phyloP scores from a whole-genome alignment of 768 basidiomycete genomes.

The Boletus pseudopeckii region DNA sequence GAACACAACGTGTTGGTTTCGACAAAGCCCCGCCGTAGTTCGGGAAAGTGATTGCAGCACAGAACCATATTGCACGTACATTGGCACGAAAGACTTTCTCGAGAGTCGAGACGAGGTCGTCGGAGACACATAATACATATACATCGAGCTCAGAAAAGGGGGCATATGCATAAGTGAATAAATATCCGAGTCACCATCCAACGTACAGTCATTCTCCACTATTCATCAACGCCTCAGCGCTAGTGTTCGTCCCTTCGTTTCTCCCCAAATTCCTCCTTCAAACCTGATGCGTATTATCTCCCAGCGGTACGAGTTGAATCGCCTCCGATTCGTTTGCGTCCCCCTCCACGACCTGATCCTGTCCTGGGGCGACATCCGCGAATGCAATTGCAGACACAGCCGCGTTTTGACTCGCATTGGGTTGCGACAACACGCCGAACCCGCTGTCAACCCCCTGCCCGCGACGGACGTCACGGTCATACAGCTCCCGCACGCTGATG shows the following conservation, averaged over 20 bases:
- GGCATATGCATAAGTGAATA: too few species aligned
- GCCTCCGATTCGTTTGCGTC: background rate
- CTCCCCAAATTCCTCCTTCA: background rate
- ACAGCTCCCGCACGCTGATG: too few species aligned
- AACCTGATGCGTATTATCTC: background rate
- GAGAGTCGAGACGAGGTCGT: background rate
- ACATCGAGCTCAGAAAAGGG: too few species aligned
- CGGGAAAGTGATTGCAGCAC: background rate
- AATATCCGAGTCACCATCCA: background rate
- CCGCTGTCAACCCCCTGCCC: too few species aligned
- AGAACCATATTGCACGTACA: background rate
- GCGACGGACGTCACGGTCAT: too few species aligned
- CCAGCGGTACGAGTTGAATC: too few species aligned
- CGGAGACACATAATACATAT: background rate
- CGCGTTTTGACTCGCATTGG: background rate
- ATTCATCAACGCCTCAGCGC: background rate
- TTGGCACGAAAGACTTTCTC: background rate
- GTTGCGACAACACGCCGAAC: background rate
- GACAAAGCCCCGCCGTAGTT: too few species aligned
- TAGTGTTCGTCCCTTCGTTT: background rate
- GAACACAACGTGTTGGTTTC: background rate
- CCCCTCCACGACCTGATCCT: background rate
- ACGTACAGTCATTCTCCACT: background rate
- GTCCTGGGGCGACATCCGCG: background rate
- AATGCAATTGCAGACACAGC: background rate